Evolutionary conservation across 768 basidiomycete genomes (phyloP).

Genomic region (Suillus tomentosus): DNA sequence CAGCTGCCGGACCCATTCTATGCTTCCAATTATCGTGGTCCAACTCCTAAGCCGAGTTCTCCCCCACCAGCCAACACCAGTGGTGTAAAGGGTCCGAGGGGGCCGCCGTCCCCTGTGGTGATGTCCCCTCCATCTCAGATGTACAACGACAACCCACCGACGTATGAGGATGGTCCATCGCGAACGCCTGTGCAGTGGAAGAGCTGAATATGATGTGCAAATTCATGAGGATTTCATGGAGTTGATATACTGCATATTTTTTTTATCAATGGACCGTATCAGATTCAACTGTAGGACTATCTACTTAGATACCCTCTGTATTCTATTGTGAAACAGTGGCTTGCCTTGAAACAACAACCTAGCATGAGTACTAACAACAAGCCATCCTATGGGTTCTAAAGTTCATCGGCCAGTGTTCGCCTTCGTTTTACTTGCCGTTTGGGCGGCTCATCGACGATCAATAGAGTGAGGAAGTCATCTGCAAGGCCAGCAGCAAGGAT

Average conservation of each 20-base stretch:
- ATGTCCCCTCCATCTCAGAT: constrained; percentile 26
- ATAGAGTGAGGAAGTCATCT: constrained; percentile 67
- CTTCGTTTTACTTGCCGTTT: constrained; percentile 21
- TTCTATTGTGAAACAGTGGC: constrained; percentile 14
- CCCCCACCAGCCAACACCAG: constrained; percentile 45
- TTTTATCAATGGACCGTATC: constrained; percentile 22
- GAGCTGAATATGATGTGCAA: constrained; percentile 15
- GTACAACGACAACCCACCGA: constrained; percentile 62
- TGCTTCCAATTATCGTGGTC: constrained; percentile 20
- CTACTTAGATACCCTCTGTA: constrained; percentile 27
- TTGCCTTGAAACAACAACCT: background rate
- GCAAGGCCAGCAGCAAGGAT: constrained; percentile 71
- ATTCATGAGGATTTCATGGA: background rate
- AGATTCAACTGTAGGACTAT: constrained; percentile 16
- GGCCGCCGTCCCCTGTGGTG: constrained; percentile 31
- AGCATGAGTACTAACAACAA: background rate
- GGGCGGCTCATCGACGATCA: constrained; percentile 48
- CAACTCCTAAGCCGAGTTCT: constrained; percentile 26
- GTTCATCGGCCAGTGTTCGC: constrained; percentile 28
- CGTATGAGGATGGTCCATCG: constrained; percentile 59
- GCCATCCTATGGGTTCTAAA: constrained; percentile 18
- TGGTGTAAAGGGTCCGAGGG: constrained; percentile 47
- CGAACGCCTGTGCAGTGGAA: constrained; percentile 55
- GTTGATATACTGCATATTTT: background rate
- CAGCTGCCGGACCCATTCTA: constrained; percentile 37